phyloP scores from a whole-genome alignment of 2,329 filamentous ascomycete genomes.

The Stemphylium beticola region DNA sequence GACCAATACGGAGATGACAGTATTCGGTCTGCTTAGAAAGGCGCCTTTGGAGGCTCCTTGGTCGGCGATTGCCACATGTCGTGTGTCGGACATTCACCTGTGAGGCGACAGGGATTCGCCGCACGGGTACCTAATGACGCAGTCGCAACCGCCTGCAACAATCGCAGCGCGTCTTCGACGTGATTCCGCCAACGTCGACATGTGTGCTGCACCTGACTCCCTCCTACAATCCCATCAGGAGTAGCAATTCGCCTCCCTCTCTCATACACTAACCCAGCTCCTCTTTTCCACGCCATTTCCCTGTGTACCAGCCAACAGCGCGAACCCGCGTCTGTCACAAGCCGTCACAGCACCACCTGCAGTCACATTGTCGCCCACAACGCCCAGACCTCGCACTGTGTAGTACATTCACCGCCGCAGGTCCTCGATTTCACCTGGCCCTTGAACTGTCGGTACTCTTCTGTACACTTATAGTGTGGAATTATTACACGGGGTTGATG shows the following conservation, averaged over 20 bases:
- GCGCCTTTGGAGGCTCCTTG: constrained; percentile 19
- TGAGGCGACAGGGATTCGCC: constrained; percentile 25
- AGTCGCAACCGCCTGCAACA: constrained; percentile 32
- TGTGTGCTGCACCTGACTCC: constrained; percentile 9
- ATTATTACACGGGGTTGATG: constrained; percentile 16
- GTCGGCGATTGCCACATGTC: constrained; percentile 31
- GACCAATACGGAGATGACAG: constrained; percentile 5
- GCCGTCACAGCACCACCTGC: background rate
- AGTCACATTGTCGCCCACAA: constrained; percentile 2
- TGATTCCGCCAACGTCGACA: constrained; percentile 28
- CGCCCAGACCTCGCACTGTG: constrained; percentile 7
- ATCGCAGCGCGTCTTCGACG: constrained; percentile 32
- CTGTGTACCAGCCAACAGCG: constrained; percentile 5
- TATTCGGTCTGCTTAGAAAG: constrained; percentile 12
- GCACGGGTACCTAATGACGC: constrained; percentile 32
- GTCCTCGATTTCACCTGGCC: background rate
- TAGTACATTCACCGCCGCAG: constrained; percentile 1
- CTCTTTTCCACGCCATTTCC: background rate
- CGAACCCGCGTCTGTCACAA: constrained; percentile 4
- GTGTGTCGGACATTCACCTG: constrained; percentile 30
- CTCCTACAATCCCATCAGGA: background rate
- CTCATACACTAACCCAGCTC: background rate
- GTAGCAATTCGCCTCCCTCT: constrained; percentile 3
- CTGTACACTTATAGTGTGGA: background rate
- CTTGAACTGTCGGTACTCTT: background rate